Evolutionary conservation across 1,284 basidiomycete species (phyloP), one percentile per base, ranked within the genome.

Genomic region (Schizophyllum commune): DNA sequence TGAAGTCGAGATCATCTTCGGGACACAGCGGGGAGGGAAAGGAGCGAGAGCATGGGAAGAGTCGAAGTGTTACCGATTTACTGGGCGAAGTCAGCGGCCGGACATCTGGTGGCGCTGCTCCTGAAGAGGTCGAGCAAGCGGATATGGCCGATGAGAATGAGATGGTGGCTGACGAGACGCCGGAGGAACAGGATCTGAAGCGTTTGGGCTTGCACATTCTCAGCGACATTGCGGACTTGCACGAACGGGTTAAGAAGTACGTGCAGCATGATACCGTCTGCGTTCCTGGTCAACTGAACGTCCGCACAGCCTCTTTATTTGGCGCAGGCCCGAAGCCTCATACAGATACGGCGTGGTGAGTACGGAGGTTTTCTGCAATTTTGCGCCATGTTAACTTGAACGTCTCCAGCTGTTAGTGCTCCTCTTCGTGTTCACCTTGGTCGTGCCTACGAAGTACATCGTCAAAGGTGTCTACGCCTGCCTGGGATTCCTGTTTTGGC

Each of bases 231-330:
- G 80, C 82, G 5, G 86, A 89, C 68, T 58, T 86, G 6, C 83
- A 89, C 64, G 89, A 91, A 69, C 77, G 86, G 47, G 65, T 87
- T 52, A 81, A 81, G 71, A 89, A 87, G 88, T 88, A 66, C n/a
- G 79, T 73, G 13, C 27, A 54, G 32, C 9, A 60, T 15, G 27
- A 57, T 52, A 51, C 55, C 39, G 6, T 22, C 47, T 17, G 57
- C 19, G 8, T 34, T 13, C 56, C 57, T 58, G 20, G 9, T 55
- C 66, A 20, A 63, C 33, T 47, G 34, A 39, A 13, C 34, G 6
- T 13, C 20, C 52, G 39, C 47, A 17, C 59, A 89, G 86, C 65
- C 74, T 87, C 15, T 84, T 86, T 65, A 77, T 84, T 8, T 89
- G 87, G 87, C 79, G 85, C 32, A 73, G 76, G 54, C 80, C 84